Evolutionary conservation across 345 rosid genomes (phyloP).

Genomic region (Erucastrum elatum): DNA sequence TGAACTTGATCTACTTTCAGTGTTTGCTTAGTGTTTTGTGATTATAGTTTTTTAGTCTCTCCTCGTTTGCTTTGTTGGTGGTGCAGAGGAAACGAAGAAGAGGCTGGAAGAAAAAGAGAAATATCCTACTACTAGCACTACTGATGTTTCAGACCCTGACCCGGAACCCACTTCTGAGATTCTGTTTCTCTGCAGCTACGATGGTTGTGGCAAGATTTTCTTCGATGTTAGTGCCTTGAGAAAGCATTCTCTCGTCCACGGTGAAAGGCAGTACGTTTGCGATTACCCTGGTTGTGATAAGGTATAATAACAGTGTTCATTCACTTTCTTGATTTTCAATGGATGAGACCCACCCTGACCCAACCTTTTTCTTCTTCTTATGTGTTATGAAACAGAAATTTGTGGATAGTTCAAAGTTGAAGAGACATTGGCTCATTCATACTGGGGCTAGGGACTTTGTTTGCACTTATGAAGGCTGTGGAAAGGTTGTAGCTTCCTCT

Average conservation of each 20-base stretch:
- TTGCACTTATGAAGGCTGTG: slow-evolving; percentile 97
- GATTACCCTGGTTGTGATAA: slow-evolving; percentile 78
- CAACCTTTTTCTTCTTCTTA: not conserved
- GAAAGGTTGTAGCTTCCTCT: slow-evolving; percentile 66
- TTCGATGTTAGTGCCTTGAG: slow-evolving; percentile 88
- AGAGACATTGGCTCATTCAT: slow-evolving; percentile 92
- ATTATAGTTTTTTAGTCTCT: not conserved
- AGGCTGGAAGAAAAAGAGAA: slow-evolving; percentile 68
- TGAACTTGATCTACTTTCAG: not conserved
- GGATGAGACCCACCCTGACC: not conserved
- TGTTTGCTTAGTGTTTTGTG: not conserved
- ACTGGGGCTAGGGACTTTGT: slow-evolving; percentile 86
- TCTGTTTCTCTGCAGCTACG: slow-evolving; percentile 93
- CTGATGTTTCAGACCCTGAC: slow-evolving; percentile 70
- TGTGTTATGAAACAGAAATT: slow-evolving; percentile 71
- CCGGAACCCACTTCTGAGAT: slow-evolving; percentile 96
- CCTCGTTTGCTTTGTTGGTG: not conserved
- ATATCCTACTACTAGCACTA: slow-evolving; percentile 39
- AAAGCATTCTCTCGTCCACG: slow-evolving; percentile 96
- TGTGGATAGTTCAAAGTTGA: slow-evolving; percentile 95
- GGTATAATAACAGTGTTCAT: slow-evolving; percentile 41
- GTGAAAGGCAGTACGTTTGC: slow-evolving; percentile 88
- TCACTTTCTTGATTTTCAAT: too few relatives aligned
- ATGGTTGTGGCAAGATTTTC: slow-evolving; percentile 92
- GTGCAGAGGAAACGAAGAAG: slow-evolving; percentile 60